These are phyloP conservation scores for Neurospora crassa DNA, from an alignment of 2,329 filamentous ascomycete genomes.

Conservation along the genomic window DNA sequence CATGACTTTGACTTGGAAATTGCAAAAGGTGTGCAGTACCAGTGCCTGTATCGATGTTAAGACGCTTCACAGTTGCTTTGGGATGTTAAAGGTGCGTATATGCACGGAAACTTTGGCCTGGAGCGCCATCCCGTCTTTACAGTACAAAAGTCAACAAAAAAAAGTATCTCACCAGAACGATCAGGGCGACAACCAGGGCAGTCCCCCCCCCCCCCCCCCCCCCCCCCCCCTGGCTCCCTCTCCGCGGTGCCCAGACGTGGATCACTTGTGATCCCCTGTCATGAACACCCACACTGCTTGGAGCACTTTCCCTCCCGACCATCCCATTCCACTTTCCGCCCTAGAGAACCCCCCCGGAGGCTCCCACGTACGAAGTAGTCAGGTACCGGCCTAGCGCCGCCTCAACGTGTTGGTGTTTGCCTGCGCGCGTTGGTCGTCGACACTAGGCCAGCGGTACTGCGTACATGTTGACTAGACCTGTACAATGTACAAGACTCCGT, in stretches of 20 bases:
- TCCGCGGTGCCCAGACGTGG: conserved; percentile 1
- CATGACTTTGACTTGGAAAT: neutral
- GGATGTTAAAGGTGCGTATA: neutral
- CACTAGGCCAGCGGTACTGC: neutral
- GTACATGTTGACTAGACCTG: neutral
- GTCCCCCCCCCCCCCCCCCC: neutral
- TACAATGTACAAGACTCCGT: neutral
- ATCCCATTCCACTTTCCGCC: neutral
- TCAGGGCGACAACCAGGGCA: neutral
- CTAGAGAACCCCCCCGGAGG: neutral
- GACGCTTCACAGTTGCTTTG: neutral
- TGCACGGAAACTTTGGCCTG: neutral
- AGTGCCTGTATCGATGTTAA: neutral
- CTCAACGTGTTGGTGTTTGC: neutral
- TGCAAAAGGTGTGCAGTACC: neutral
- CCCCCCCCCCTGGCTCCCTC: neutral
- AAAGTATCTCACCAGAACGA: neutral
- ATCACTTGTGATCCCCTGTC: neutral
- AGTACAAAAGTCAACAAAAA: neutral
- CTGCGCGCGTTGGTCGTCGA: neutral
- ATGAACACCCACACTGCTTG: neutral
- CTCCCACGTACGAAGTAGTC: neutral
- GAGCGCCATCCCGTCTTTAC: neutral
- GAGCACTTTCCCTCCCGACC: neutral
- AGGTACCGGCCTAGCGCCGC: neutral